Percentiles rank a stretch among this genome's conserved stretches.
These are phyloP conservation scores for Protoeuglena noctilucae DNA, from an alignment of 139 green algal genomes.

Conservation along the genomic window DNA sequence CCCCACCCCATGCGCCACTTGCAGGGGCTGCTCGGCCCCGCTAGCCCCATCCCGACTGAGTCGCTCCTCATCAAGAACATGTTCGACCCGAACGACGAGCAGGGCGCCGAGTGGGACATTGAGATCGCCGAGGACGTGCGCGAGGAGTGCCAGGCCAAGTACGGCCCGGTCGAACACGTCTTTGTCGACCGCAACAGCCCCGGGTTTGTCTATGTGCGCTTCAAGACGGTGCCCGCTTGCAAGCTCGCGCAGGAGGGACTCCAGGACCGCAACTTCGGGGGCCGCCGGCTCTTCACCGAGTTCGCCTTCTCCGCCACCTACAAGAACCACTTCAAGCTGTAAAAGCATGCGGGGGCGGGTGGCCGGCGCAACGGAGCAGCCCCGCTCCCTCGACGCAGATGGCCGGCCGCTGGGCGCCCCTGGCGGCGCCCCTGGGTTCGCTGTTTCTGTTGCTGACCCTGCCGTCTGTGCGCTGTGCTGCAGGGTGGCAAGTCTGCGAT, in stretches of 20 bases:
- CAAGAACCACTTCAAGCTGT: slow-evolving; percentile 39
- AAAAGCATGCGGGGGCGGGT: too few species aligned
- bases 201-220: slow-evolving; percentile 90
- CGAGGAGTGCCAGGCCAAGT: slow-evolving; percentile 73
- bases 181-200: slow-evolving; percentile 63
- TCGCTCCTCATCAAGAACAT: slow-evolving; percentile 93
- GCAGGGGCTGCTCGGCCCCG: slow-evolving; percentile 72
- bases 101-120: slow-evolving; percentile 70
- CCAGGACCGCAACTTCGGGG: slow-evolving; percentile 75
- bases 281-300: slow-evolving; percentile 56
- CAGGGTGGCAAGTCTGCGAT: too few species aligned
- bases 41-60: slow-evolving; percentile 72
- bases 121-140: slow-evolving; percentile 75
- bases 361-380: too few species aligned
- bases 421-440: too few species aligned
- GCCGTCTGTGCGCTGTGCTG: too few species aligned
- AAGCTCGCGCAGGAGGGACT: slow-evolving; percentile 50
- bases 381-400: too few species aligned
- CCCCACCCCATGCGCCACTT: slow-evolving; percentile 8
- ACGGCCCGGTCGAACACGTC: slow-evolving; percentile 60
- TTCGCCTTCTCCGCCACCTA: slow-evolving; percentile 71
- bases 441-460: too few species aligned
- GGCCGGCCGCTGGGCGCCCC: too few species aligned
- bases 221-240: slow-evolving; percentile 31
- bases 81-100: slow-evolving; percentile 56